phyloP scores from a whole-genome alignment of 441 rosid genomes.

The Flueggea neowawraea region DNA sequence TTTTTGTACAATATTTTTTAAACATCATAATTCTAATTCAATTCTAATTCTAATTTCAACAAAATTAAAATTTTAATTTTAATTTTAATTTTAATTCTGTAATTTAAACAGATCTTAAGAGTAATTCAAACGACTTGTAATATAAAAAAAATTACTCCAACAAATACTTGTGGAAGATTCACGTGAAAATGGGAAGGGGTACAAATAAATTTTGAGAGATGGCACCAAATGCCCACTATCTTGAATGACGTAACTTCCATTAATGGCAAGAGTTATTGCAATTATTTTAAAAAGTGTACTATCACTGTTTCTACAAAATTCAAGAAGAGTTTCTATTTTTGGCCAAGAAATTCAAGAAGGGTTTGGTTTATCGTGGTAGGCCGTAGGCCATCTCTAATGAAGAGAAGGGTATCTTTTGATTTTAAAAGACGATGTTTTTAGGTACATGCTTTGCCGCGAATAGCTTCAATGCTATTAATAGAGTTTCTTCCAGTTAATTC shows the following conservation, averaged over 20 bases:
- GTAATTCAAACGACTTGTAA: too few relatives aligned
- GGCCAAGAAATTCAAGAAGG: conserved; percentile 2
- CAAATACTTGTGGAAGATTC: too few relatives aligned
- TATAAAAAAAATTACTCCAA: too few relatives aligned
- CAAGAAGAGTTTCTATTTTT: neutral
- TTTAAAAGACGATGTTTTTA: neutral
- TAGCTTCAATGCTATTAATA: neutral
- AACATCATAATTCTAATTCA: too few relatives aligned
- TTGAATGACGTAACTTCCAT: conserved; percentile 19
- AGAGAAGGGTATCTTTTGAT: neutral
- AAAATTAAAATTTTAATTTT: too few relatives aligned
- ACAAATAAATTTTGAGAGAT: too few relatives aligned
- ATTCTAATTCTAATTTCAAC: too few relatives aligned
- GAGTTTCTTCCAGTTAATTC: neutral
- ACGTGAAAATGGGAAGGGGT: too few relatives aligned
- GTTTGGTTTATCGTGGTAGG: neutral
- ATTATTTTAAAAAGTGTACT: neutral
- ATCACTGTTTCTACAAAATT: neutral
- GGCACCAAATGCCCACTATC: conserved; percentile 16
- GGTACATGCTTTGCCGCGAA: too few relatives aligned
- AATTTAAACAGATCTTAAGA: too few relatives aligned
- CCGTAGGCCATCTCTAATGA: neutral
- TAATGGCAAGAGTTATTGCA: conserved; percentile 3
- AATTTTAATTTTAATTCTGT: too few relatives aligned
- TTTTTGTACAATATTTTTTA: too few relatives aligned